Percentiles rank a stretch among this genome's conserved stretches.
Evolutionary conservation across 1,139 yeast genomes (phyloP).

Genomic region (Pichia kudriavzevii): DNA sequence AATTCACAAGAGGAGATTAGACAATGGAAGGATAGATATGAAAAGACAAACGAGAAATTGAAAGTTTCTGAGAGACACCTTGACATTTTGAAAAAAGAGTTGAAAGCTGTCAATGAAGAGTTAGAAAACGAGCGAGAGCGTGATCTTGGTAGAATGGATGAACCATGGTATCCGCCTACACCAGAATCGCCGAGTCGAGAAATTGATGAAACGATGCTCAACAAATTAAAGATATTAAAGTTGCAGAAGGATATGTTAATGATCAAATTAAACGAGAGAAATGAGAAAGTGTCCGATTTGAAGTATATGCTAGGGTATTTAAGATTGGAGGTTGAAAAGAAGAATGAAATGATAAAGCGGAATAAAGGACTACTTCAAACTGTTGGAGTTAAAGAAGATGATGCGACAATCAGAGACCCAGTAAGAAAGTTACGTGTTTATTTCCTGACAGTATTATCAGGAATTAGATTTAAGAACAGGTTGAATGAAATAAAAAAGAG

Average conservation of each 20-base stretch:
- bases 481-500: conserved; percentile 16
- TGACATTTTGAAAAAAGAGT: conserved; percentile 7
- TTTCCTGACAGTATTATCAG: conserved; percentile 51
- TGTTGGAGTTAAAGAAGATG: conserved; percentile 5
- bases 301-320: conserved; percentile 45
- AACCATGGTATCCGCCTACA: too few species aligned
- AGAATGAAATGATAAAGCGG: conserved; percentile 10
- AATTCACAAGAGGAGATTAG: conserved; percentile 14
- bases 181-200: conserved; percentile 22
- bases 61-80: conserved; percentile 12
- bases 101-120: conserved; percentile 4
- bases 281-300: conserved; percentile 39
- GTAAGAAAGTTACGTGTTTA: conserved; percentile 31
- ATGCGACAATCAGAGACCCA: not conserved
- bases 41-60: conserved; percentile 11
- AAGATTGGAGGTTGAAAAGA: conserved; percentile 34
- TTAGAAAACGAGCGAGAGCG: too few species aligned
- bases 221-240: conserved; percentile 13
- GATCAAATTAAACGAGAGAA: conserved; percentile 20
- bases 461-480: conserved; percentile 40
- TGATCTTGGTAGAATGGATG: too few species aligned
- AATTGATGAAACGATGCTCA: not conserved
- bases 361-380: conserved; percentile 8
- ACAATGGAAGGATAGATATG: conserved; percentile 17
- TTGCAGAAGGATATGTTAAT: conserved; percentile 21